phyloP scores from a whole-genome alignment of 1,284 basidiomycete species.

The Ustilago crameri region DNA sequence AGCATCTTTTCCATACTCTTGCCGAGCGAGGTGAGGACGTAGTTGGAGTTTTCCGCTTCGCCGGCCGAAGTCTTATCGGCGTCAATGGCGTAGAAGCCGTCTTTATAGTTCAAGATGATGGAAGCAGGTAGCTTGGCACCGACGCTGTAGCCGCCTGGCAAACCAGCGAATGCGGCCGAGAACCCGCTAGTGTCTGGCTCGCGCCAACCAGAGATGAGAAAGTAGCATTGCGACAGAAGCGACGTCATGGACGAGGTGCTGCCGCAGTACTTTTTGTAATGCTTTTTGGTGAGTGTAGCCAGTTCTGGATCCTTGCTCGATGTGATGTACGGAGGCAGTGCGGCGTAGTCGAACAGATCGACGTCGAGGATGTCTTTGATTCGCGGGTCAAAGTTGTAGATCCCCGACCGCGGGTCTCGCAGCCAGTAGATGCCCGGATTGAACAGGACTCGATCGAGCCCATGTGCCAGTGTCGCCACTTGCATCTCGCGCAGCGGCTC shows the following conservation, averaged over 20 bases:
- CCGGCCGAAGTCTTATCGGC: slow-evolving; percentile 72
- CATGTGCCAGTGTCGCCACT: slow-evolving; percentile 79
- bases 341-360: slow-evolving; percentile 89
- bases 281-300: slow-evolving; percentile 74
- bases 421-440: slow-evolving; percentile 89
- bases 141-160: slow-evolving; percentile 78
- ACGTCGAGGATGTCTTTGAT: slow-evolving; percentile 80
- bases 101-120: slow-evolving; percentile 74
- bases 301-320: slow-evolving; percentile 85
- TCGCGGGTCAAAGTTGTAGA: slow-evolving; percentile 84
- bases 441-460: slow-evolving; percentile 75
- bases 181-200: slow-evolving; percentile 65
- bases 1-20: slow-evolving; percentile 89
- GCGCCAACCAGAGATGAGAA: slow-evolving; percentile 70
- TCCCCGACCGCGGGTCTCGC: slow-evolving; percentile 83
- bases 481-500: slow-evolving; percentile 63
- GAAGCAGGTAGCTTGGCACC: slow-evolving; percentile 84
- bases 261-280: slow-evolving; percentile 79
- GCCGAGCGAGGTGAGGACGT: slow-evolving; percentile 73
- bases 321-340: slow-evolving; percentile 80
- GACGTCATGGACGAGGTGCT: slow-evolving; percentile 92
- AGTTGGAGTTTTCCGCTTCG: slow-evolving; percentile 62
- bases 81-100: slow-evolving; percentile 79
- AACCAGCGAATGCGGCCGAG: slow-evolving; percentile 72
- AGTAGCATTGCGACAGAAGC: slow-evolving; percentile 87